These are phyloP conservation scores for Ganoderma sp. DNA, from an alignment of 1,284 basidiomycete species.

Conservation along the genomic window DNA sequence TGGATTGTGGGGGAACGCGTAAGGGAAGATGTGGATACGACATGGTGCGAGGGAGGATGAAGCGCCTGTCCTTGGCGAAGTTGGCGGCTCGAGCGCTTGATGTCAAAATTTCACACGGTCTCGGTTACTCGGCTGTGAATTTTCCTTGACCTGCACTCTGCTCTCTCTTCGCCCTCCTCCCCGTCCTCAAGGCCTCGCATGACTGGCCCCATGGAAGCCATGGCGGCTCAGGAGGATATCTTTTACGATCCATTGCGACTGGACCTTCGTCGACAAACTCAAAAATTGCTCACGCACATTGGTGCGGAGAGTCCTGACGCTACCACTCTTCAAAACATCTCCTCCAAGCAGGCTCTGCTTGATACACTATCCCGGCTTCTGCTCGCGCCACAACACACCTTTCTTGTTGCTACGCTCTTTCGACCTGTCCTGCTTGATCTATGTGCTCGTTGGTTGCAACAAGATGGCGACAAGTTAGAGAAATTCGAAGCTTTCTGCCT, in stretches of 20 bases:
- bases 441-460: constrained; percentile 71
- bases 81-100: neutral
- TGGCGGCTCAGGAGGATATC: constrained; percentile 8
- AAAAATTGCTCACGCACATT: constrained; percentile 49
- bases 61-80: too few species aligned
- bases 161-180: neutral
- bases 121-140: neutral
- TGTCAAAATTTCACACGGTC: neutral
- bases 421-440: constrained; percentile 74
- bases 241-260: constrained; percentile 53
- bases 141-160: neutral
- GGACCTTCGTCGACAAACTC: constrained; percentile 58
- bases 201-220: constrained; percentile 6
- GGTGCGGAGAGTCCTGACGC: constrained; percentile 45
- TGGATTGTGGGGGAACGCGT: neutral
- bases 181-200: neutral
- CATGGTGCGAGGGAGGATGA: neutral
- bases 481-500: constrained; percentile 66
- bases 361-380: constrained; percentile 39
- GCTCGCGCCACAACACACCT: constrained; percentile 58
- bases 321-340: constrained; percentile 43
- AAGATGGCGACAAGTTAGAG: constrained; percentile 52
- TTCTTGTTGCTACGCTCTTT: constrained; percentile 60
- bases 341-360: constrained; percentile 48
- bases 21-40: neutral